Conservation (phyloP, 208 protist genomes). For the Crithidia thermophila region DNA sequence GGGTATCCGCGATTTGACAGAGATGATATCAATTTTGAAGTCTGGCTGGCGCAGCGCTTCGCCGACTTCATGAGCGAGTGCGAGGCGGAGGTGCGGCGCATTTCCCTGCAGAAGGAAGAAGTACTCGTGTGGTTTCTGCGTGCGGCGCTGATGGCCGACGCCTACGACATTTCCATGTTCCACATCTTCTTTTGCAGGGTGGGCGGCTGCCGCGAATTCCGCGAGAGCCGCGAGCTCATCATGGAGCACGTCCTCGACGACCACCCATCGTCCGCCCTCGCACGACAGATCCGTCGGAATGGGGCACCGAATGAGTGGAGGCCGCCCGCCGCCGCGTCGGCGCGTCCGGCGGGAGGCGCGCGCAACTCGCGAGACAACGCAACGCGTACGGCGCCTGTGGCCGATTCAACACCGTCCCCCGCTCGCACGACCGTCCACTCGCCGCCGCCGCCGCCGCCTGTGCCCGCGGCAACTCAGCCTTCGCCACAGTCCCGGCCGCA, state of each 20-base stretch:
- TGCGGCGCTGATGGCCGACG: slow-evolving; percentile 4
- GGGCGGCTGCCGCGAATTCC: not conserved
- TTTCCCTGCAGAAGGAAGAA: slow-evolving; percentile 12
- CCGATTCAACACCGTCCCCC: too few species aligned
- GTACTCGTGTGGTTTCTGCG: slow-evolving; percentile 1
- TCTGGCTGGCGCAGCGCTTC: slow-evolving; percentile 2
- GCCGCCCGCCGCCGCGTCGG: too few species aligned
- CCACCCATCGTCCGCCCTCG: not conserved
- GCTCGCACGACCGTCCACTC: too few species aligned
- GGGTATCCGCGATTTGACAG: not conserved
- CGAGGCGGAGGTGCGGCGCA: slow-evolving; percentile 2
- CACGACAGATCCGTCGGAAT: not conserved
- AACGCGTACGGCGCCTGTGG: too few species aligned
- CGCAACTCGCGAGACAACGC: too few species aligned
- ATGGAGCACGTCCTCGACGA: not conserved
- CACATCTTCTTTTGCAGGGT: slow-evolving; percentile 1
- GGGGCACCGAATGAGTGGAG: too few species aligned
- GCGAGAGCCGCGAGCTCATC: not conserved
- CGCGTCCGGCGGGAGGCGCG: too few species aligned
- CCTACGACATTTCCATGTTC: slow-evolving; percentile 4
- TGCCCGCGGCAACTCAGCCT: too few species aligned
- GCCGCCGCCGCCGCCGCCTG: too few species aligned
- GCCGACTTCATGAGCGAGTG: not conserved
- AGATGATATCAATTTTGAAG: slow-evolving; percentile 1
- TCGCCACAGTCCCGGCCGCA: too few species aligned